Percentiles rank a stretch among this genome's conserved stretches.
phyloP scores from a whole-genome alignment of 352 stramenopile species.

The Phytophthora boehmeriae region DNA sequence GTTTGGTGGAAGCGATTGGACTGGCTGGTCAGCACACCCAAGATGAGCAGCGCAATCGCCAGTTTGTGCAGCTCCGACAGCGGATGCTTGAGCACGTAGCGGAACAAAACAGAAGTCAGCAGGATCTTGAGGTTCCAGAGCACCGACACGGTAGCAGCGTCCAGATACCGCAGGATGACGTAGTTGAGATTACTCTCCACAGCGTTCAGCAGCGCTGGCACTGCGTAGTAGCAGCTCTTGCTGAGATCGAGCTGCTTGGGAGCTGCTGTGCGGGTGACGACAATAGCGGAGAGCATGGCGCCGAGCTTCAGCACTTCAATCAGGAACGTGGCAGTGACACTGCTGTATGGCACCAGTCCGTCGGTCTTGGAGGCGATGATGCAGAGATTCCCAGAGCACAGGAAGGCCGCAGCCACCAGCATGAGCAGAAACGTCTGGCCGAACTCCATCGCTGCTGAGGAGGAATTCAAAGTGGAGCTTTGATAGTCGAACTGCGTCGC shows the following conservation, averaged over 20 bases:
- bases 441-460: slow-evolving; percentile 26
- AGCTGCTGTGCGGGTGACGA: slow-evolving; percentile 31
- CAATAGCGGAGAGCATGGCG: slow-evolving; percentile 45
- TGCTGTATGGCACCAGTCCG: slow-evolving; percentile 79
- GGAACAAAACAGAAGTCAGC: slow-evolving; percentile 82
- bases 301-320: slow-evolving; percentile 82
- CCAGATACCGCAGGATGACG: slow-evolving; percentile 82
- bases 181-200: slow-evolving; percentile 90
- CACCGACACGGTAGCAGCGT: slow-evolving; percentile 83
- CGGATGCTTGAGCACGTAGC: slow-evolving; percentile 69
- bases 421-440: slow-evolving; percentile 52
- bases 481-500: background rate
- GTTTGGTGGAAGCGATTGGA: slow-evolving; percentile 47
- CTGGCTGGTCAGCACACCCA: slow-evolving; percentile 85
- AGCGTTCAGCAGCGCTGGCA: slow-evolving; percentile 77
- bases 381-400: slow-evolving; percentile 81
- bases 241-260: slow-evolving; percentile 40
- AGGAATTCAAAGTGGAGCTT: too few species aligned
- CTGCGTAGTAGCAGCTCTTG: slow-evolving; percentile 67
- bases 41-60: slow-evolving; percentile 72
- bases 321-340: slow-evolving; percentile 85
- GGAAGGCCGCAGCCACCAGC: slow-evolving; percentile 62
- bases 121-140: slow-evolving; percentile 91
- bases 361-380: slow-evolving; percentile 85
- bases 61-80: slow-evolving; percentile 76